phyloP scores from a whole-genome alignment of 2,329 filamentous ascomycete genomes.

The Exophiala alcalophila region DNA sequence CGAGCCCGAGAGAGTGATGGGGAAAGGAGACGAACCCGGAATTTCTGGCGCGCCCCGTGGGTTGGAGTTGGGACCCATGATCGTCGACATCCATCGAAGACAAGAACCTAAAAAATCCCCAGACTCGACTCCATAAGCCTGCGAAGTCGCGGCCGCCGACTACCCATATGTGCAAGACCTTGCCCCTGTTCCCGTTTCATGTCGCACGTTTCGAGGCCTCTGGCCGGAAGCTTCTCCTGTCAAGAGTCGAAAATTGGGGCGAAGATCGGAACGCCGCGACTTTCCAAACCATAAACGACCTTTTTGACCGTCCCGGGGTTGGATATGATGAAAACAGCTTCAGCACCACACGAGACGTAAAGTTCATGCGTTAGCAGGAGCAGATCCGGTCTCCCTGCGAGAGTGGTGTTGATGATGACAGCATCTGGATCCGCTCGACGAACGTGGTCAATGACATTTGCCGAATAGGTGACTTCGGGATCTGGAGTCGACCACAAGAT shows the following conservation, averaged over 20 bases:
- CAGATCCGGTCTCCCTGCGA: slow-evolving; percentile 60
- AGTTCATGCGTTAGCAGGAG: slow-evolving; percentile 55
- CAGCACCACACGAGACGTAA: slow-evolving; percentile 47
- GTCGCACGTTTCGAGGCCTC: no score
- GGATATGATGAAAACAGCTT: slow-evolving; percentile 71
- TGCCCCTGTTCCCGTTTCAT: no score
- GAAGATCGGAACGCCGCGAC: slow-evolving; percentile 63
- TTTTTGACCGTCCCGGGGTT: slow-evolving; percentile 66
- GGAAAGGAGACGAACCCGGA: slow-evolving; percentile 1
- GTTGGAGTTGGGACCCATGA: no score
- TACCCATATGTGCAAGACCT: slow-evolving; percentile 2
- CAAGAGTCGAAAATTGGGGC: slow-evolving; percentile 72
- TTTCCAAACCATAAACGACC: slow-evolving; percentile 67
- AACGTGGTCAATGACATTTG: slow-evolving; percentile 56
- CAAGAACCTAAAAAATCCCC: neutral
- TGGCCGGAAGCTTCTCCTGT: slow-evolving; percentile 14
- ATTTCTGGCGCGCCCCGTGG: no score
- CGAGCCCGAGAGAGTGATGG: neutral
- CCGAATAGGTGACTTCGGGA: slow-evolving; percentile 62
- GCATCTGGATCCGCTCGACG: slow-evolving; percentile 58
- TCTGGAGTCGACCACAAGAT: slow-evolving; percentile 67
- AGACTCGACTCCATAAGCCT: neutral
- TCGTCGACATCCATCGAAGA: no score
- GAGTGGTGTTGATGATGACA: slow-evolving; percentile 64
- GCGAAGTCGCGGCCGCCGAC: neutral